Base-by-base conservation (phyloP, 345 rosid species). In the Citrus maxima region DNA sequence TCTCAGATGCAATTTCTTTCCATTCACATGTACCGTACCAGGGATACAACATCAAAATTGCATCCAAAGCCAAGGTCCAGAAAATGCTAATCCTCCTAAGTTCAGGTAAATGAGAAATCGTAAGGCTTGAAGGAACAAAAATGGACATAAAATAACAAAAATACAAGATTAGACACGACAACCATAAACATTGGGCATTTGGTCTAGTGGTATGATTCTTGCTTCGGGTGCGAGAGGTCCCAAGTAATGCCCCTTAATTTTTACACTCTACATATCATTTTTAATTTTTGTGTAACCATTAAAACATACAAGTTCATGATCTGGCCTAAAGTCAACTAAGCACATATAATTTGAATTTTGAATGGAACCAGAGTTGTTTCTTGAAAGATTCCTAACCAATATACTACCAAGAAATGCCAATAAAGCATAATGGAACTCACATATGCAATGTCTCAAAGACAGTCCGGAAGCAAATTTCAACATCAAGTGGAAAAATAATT, bases 211-310 rank as follows among this genome's bases (percentile, higher is more conserved):
- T 85, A 90, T 87, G 92, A 92, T 93, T 91, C 94, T 94, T 88
- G 89, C 93, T 94, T 92, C 59, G 92, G 91, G 90, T 93, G 92
- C 88, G 86, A 90, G 89, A 92, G 92, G 91, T 89, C 94, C 91
- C 86, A 88, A 88, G 93, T 91, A 92, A 92, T 91, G 85, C 85
- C 85, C 88, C 86, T 14, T 58, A 19, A 9, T 34, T 32, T 67
- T n/a, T 62, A 25, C 12, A 27, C 35, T 62, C 4, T 42, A 27
- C 49, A 46, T 46, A 68, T 40, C 58, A 16, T 54, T 54, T 18
- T 4, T 4, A 18, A 54, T 16, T 54, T 18, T 54, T 54, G 58
- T 5, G 22, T 18, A 54, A 18, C 21, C 58, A 16, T 54, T 18
- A 18, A 14, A 51, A 13, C 18, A 51, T 51, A 51, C 7, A 16